Percentiles rank a stretch among this genome's conserved stretches.
Conservation (phyloP, 305 asterid genomes). For the Fraxinus albicans region DNA sequence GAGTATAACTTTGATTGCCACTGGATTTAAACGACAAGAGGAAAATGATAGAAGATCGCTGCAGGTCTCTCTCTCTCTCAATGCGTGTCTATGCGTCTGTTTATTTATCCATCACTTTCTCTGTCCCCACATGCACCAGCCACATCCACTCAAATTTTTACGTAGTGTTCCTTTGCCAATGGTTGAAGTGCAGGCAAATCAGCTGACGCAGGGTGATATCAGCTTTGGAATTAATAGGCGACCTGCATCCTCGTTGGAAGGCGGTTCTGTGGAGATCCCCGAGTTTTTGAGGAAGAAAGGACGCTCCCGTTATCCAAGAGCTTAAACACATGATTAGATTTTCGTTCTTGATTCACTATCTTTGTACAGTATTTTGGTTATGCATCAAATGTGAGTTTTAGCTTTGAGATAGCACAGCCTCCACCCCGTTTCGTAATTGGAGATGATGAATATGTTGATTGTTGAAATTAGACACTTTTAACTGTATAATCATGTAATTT, state of each 20-base stretch:
- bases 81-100: not conserved
- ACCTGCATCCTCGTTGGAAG: constrained; percentile 64
- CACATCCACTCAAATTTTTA: not conserved
- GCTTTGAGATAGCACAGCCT: constrained; percentile 23
- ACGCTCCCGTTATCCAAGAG: constrained; percentile 81
- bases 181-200: constrained; percentile 51
- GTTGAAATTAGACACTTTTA: not conserved
- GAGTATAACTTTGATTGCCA: constrained; percentile 91
- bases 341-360: constrained; percentile 1
- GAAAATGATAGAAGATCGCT: constrained; percentile 68
- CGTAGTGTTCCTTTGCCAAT: not conserved
- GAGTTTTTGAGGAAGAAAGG: constrained; percentile 96
- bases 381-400: constrained; percentile 18
- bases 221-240: constrained; percentile 56
- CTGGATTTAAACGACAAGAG: constrained; percentile 95
- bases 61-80: constrained; percentile 50
- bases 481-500: not conserved
- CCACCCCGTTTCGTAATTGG: not conserved
- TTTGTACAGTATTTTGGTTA: constrained; percentile 43
- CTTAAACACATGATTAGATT: constrained; percentile 28
- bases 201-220: constrained; percentile 59
- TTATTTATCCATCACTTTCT: not conserved
- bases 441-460: not conserved
- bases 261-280: constrained; percentile 78
- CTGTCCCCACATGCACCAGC: not conserved